Evolutionary conservation across 2,329 filamentous ascomycete species (phyloP).

Genomic region (Dryadomyces sulphureus): DNA sequence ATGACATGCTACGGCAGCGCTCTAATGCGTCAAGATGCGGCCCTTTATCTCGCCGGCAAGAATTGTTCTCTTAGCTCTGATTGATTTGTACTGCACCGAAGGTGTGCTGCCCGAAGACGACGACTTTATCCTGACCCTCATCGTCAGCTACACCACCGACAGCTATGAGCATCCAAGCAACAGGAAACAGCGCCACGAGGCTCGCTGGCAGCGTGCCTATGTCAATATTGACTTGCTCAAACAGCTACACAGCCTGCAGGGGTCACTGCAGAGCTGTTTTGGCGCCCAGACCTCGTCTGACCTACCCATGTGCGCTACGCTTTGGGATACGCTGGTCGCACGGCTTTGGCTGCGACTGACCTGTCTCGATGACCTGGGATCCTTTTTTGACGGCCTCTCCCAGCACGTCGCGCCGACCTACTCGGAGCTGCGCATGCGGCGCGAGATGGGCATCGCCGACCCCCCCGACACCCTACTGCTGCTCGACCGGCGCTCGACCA

Average conservation of each 20-base stretch:
- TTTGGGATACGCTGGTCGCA: constrained; percentile 77
- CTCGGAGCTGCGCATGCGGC: constrained; percentile 41
- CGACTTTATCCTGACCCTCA: constrained; percentile 24
- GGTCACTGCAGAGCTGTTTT: constrained; percentile 8
- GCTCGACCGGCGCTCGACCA: constrained; percentile 58
- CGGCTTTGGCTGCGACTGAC: constrained; percentile 66
- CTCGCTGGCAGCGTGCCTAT: constrained; percentile 33
- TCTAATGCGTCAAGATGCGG: constrained; percentile 3
- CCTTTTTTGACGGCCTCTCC: constrained; percentile 51
- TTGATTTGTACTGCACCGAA: constrained; percentile 69
- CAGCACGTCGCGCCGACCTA: constrained; percentile 45
- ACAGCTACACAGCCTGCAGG: constrained; percentile 6
- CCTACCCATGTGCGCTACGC: constrained; percentile 10
- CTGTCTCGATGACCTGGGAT: constrained; percentile 65
- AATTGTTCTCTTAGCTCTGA: constrained; percentile 64
- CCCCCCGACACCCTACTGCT: constrained; percentile 38
- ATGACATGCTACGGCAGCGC: too few relatives aligned
- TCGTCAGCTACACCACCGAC: constrained; percentile 32
- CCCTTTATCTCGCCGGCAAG: constrained; percentile 28
- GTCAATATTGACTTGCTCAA: constrained; percentile 36
- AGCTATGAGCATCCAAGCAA: constrained; percentile 18
- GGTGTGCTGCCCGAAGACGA: constrained; percentile 25
- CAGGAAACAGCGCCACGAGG: constrained; percentile 10
- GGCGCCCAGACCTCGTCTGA: constrained; percentile 47
- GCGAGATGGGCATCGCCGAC: constrained; percentile 29